A percentile compares a stretch with the other conserved stretches of the same genome.
These are phyloP conservation scores for Pseudogymnoascus sp. DNA, from an alignment of 2,329 filamentous ascomycete genomes.

Conservation along the genomic window DNA sequence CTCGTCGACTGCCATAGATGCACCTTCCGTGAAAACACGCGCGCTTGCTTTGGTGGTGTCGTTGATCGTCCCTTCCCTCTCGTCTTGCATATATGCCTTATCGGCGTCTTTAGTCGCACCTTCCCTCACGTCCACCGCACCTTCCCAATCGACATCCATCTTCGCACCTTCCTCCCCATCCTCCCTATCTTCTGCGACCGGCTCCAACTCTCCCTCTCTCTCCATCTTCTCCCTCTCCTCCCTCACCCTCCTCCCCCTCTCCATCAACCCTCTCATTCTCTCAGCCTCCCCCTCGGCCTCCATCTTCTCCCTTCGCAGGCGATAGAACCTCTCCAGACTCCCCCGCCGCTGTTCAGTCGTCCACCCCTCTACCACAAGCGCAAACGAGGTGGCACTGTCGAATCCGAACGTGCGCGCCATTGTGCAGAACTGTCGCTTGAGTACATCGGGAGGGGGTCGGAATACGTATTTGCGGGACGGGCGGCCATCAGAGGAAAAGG, in stretches of 20 bases:
- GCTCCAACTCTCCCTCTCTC: background rate
- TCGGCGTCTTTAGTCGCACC: background rate
- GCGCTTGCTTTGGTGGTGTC: background rate
- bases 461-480: constrained; percentile 30
- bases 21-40: background rate
- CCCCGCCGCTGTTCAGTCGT: constrained; percentile 74
- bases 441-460: constrained; percentile 64
- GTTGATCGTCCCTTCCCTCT: background rate
- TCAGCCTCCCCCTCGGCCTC: constrained; percentile 1
- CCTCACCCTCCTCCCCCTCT: background rate
- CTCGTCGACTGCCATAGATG: background rate
- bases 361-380: constrained; percentile 82
- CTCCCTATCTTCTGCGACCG: background rate
- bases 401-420: constrained; percentile 81
- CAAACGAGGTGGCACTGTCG: constrained; percentile 71
- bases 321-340: constrained; percentile 76
- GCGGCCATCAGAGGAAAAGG: constrained; percentile 16
- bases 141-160: background rate
- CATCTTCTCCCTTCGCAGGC: constrained; percentile 38
- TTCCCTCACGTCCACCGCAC: background rate
- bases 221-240: background rate
- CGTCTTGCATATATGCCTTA: background rate
- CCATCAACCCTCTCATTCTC: background rate
- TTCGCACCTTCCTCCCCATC: background rate
- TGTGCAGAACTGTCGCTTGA: constrained; percentile 76